phyloP scores from a whole-genome alignment of 305 asterid genomes.

The Andrographis paniculata region DNA sequence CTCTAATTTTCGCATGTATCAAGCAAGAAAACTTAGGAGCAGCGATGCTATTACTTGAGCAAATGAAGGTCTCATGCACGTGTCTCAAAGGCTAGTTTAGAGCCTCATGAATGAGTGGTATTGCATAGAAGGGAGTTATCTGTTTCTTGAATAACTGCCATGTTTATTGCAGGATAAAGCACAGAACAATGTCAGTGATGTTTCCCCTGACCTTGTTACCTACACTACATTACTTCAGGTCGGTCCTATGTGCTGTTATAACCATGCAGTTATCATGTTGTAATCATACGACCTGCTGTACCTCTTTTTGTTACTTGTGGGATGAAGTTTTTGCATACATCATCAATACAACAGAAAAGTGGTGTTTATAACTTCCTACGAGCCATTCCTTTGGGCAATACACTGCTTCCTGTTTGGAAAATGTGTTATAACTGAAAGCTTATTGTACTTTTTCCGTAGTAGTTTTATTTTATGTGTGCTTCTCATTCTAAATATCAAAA shows the following conservation, averaged over 20 bases:
- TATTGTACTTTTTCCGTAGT: no score
- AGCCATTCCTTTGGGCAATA: no score
- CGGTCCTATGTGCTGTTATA: slow-evolving; percentile 4
- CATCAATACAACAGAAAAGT: neutral
- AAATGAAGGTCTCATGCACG: slow-evolving; percentile 67
- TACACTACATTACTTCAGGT: slow-evolving; percentile 65
- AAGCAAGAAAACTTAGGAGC: slow-evolving; percentile 42
- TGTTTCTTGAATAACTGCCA: slow-evolving; percentile 15
- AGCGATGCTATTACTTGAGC: slow-evolving; percentile 43
- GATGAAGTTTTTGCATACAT: neutral
- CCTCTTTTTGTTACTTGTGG: neutral
- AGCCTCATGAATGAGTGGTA: slow-evolving; percentile 34
- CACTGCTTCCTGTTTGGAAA: no score
- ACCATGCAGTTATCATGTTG: slow-evolving; percentile 6
- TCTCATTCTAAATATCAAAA: no score
- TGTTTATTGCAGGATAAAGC: slow-evolving; percentile 44
- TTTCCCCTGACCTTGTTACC: slow-evolving; percentile 57
- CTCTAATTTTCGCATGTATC: slow-evolving; percentile 56
- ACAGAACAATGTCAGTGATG: slow-evolving; percentile 13
- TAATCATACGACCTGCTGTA: neutral
- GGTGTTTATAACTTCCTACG: neutral
- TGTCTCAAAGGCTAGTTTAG: slow-evolving; percentile 50
- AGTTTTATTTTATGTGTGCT: no score
- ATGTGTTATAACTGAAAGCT: no score
- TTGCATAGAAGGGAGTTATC: slow-evolving; percentile 10